Conservation (phyloP, 192 early-diverging fungal species). For the Podila epicladia region DNA sequence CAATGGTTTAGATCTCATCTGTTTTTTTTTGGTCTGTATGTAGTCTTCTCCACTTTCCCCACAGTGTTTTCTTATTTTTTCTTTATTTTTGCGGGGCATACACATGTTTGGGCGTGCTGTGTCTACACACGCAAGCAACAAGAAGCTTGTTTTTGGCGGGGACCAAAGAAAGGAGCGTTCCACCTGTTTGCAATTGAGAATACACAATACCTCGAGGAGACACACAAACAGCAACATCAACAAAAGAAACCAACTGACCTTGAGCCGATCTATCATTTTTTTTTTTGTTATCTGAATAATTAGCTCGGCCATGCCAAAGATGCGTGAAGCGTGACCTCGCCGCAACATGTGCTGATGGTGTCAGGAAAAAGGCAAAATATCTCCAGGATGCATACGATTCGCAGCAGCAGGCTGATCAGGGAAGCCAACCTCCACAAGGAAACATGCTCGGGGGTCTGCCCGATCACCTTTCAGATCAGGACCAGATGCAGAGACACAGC, state of each 20-base stretch:
- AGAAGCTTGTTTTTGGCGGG: neutral
- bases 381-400: slow-evolving; percentile 72
- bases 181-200: too few species aligned
- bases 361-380: slow-evolving; percentile 93
- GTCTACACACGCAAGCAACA: too few species aligned
- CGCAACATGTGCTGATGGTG: slow-evolving; percentile 82
- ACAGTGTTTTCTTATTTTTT: too few species aligned
- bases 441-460: slow-evolving; percentile 5
- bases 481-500: slow-evolving; percentile 23
- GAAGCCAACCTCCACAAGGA: slow-evolving; percentile 14
- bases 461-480: slow-evolving; percentile 21
- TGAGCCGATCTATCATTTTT: neutral
- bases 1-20: too few species aligned
- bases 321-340: slow-evolving; percentile 86
- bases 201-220: too few species aligned
- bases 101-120: too few species aligned
- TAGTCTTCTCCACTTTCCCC: too few species aligned
- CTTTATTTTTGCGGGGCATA: too few species aligned
- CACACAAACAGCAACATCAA: too few species aligned
- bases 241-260: too few species aligned
- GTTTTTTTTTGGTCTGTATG: too few species aligned
- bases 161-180: neutral
- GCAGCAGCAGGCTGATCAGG: slow-evolving; percentile 33
- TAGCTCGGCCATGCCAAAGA: slow-evolving; percentile 86
- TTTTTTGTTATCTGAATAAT: slow-evolving; percentile 5